Conservation (phyloP, 768 basidiomycete genomes). For the Rhodotorula toruloides region DNA sequence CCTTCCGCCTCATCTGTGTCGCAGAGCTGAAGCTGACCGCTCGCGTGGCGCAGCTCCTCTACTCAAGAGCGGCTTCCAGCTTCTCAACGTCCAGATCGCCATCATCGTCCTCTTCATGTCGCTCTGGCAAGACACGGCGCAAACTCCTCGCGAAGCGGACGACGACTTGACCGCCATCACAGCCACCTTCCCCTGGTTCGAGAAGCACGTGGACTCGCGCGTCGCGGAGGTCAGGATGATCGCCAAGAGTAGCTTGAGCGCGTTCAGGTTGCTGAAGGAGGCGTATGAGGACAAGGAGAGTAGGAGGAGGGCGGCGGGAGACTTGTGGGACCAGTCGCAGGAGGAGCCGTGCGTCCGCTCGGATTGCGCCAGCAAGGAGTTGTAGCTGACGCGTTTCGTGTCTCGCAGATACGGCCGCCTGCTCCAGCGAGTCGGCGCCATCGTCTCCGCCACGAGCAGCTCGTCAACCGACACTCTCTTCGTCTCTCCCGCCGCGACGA, state of each 20-base stretch:
- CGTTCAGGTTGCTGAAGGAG: background rate
- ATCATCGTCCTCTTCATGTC: conserved; percentile 4
- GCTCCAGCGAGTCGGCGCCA: conserved; percentile 7
- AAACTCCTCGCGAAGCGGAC: background rate
- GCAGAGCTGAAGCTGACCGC: background rate
- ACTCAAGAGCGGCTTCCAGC: conserved; percentile 12
- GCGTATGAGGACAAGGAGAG: conserved; percentile 5
- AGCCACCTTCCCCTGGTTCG: background rate
- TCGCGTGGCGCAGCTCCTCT: background rate
- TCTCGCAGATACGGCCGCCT: background rate
- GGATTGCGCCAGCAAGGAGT: background rate
- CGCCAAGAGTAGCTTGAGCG: background rate
- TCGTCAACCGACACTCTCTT: background rate
- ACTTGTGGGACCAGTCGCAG: background rate
- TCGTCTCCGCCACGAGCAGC: background rate
- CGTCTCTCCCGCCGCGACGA: background rate
- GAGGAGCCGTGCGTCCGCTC: background rate
- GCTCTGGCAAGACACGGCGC: conserved; percentile 6
- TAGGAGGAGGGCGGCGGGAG: background rate
- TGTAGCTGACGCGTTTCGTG: background rate
- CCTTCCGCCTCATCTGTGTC: background rate
- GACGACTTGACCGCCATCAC: conserved; percentile 11
- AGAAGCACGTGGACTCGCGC: background rate
- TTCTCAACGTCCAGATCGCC: conserved; percentile 4
- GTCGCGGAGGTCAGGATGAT: conserved; percentile 1